Base-by-base conservation (phyloP, 108 stramenopile genomes). In the Cyclotella cryptica region DNA sequence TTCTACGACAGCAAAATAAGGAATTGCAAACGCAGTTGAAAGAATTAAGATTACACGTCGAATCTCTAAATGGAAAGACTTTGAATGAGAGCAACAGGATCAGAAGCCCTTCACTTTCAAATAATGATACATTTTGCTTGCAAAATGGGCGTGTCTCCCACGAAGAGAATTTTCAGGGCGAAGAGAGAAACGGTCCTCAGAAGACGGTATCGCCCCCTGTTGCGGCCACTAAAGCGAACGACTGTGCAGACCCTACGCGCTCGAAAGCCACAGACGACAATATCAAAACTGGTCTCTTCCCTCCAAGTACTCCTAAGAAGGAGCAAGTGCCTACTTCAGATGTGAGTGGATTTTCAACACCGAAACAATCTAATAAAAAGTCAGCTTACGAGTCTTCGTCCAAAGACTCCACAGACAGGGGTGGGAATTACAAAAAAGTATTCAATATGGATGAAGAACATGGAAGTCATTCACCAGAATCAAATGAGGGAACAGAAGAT, bases 1-100 rank as follows among this genome's bases (percentile, higher is more conserved):
- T 47, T 47, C 64, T 83, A 43, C 81, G 81, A 2, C 71, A 83
- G 30, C 54, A 58, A 72, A 83, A 83, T 24, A 57, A 72, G 45
- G 63, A 83, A 19, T 70, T 83, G 45, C 75, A 66, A 66, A 66
- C 57, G 10, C 29, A 61, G 61, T 10, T 83, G 27, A 53, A 83
- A 44, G 27, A 41, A 54, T 63, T 83, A 45, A 65, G 35, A 21
- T 13, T 0, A 3, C n/a, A 62, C 15, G 28, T 29, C 40, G 22
- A 57, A 40, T 24, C 27, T 28, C 29, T 26, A 29, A 18, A 10
- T 35, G 55, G 24, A 52, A 62, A 61, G 22, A 24, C 9, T 13
- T 15, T 27, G 26, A 69, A 24, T 21, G 10, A 3, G 13, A 55
- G 21, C 17, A 22, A 58, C 46, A 39, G 30, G 8, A 9, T 3